Conservation (phyloP, 2,329 filamentous ascomycete species). For the Talaromyces pinophilus region DNA sequence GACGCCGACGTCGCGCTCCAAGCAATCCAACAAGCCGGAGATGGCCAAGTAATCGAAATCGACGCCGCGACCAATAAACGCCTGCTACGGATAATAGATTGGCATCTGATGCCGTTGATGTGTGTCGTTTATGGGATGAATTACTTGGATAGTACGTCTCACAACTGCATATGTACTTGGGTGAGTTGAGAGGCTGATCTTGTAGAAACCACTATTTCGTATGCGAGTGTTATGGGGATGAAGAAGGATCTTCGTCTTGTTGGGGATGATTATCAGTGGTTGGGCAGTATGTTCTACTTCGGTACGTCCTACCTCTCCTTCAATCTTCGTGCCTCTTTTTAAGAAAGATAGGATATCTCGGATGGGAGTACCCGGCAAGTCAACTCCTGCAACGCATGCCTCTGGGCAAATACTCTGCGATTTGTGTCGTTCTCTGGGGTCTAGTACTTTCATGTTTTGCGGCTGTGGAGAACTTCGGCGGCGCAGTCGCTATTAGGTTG, state of each 20-base stretch:
- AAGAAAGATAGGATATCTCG: constrained; percentile 43
- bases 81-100: constrained; percentile 63
- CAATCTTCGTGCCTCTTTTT: neutral
- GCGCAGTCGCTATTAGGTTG: constrained; percentile 66
- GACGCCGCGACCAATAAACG: constrained; percentile 60
- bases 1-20: constrained; percentile 64
- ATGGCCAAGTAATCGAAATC: constrained; percentile 55
- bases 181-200: no score
- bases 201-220: constrained; percentile 52
- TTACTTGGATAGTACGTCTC: constrained; percentile 52
- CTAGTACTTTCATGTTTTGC: constrained; percentile 63
- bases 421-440: constrained; percentile 67
- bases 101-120: constrained; percentile 62
- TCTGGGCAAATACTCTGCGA: constrained; percentile 65
- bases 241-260: constrained; percentile 48
- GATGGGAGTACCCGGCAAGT: constrained; percentile 67
- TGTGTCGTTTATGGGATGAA: constrained; percentile 62
- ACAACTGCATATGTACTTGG: no score
- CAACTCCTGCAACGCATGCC: constrained; percentile 65
- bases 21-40: constrained; percentile 49
- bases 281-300: constrained; percentile 56
- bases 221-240: constrained; percentile 58
- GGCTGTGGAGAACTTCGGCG: constrained; percentile 60
- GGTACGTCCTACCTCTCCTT: constrained; percentile 30
- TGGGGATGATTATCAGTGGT: constrained; percentile 54